Base-by-base conservation (phyloP, 306 rosid species). In the Rosa chinensis region DNA sequence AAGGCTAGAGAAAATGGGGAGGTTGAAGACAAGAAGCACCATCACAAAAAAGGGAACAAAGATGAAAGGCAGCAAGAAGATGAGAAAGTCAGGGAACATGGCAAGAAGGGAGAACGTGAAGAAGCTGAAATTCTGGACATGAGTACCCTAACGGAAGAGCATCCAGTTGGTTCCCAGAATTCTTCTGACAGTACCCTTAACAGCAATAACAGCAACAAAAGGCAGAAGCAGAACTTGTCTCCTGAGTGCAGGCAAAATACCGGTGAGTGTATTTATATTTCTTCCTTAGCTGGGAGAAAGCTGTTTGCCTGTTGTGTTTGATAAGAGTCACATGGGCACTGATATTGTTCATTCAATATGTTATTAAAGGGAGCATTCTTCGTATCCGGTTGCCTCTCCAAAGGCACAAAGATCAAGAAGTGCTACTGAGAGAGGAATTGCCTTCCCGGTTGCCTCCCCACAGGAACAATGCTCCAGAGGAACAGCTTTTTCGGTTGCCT, bases 121-220 rank as follows among this genome's bases (percentile, higher is more conserved):
- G 76, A 73, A 73, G 21, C 79, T 40, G 76, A 83, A 40, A 35
- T 40, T 66, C 48, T 78, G 21, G 86, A 82, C 79, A 74, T 68
- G 77, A 78, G 80, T 70, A 68, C 66, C 68, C 59, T 83, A 18
- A 83, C 86, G 2, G 86, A 83, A 74, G 83, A 74, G 56, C 80
- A 68, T 9, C 80, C 79, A 0, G 83, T 68, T 68, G 82, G 76
- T 59, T 78, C 86, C 72, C 79, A 83, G 44, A 78, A 83, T 66
- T 82, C 85, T 44, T 72, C 75, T 52, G 79, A 82, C 55, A 82
- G 82, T 48, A 82, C 82, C 18, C 10, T 63, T 13, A 53, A 52
- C 85, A 82, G 85, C 82, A 73, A 53, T 42, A 53, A 43, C 85
- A 82, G 82, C 85, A 73, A 44, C 66, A 72, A 77, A 72, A 82